Percentiles rank a stretch among this genome's conserved stretches.
Evolutionary conservation across 192 early-diverging fungal species (phyloP).

Genomic region (Backusella tuberculispora): DNA sequence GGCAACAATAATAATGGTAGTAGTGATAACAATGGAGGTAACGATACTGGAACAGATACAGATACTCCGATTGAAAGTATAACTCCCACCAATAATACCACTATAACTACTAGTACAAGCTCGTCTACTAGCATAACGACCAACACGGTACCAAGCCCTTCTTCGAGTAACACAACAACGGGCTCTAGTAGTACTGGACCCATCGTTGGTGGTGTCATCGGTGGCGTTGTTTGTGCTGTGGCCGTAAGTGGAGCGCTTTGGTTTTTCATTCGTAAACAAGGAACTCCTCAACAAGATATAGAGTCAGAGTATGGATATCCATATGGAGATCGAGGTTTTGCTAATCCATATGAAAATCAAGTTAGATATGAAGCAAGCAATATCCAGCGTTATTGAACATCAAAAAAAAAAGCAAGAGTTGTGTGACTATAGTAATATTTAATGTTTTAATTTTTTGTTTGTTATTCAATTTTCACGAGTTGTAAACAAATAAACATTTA

Average conservation of each 20-base stretch:
- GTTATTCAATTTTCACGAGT: too few relatives aligned
- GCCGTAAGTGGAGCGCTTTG: not conserved
- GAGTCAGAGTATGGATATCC: not conserved
- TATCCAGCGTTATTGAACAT: too few relatives aligned
- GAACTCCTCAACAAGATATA: not conserved
- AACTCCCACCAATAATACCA: too few relatives aligned
- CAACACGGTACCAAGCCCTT: not conserved
- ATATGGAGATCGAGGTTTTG: too few relatives aligned
- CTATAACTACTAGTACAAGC: not conserved
- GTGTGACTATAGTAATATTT: too few relatives aligned
- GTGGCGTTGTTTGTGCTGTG: not conserved
- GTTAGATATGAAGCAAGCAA: too few relatives aligned
- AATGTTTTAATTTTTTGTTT: too few relatives aligned
- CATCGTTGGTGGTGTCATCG: not conserved
- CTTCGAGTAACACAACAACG: not conserved
- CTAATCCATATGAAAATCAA: too few relatives aligned
- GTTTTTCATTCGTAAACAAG: not conserved
- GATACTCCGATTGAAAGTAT: too few relatives aligned
- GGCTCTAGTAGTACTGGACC: not conserved
- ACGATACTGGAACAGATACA: not conserved
- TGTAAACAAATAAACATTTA: too few relatives aligned
- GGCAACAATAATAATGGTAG: not conserved
- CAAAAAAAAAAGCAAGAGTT: too few relatives aligned
- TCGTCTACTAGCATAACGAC: not conserved
- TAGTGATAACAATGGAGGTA: not conserved